Conservation (phyloP, 2,329 filamentous ascomycete species). For the Seiridium unicorne region DNA sequence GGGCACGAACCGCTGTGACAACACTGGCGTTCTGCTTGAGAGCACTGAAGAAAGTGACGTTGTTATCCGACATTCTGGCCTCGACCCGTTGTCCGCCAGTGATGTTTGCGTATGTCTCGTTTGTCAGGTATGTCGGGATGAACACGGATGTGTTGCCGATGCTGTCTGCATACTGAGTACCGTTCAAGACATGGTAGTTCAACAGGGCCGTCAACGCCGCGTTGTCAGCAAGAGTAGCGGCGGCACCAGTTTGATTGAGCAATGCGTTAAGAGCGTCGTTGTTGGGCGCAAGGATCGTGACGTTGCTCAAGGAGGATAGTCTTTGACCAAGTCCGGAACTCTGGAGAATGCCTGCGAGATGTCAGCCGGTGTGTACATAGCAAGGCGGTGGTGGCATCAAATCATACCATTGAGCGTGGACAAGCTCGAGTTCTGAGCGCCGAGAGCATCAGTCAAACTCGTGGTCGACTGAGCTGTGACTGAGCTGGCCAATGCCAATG, state of each 20-base stretch:
- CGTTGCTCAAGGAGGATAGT: slow-evolving; percentile 32
- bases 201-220: slow-evolving; percentile 40
- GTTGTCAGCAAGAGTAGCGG: slow-evolving; percentile 17
- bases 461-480: slow-evolving; percentile 5
- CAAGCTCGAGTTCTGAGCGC: slow-evolving; percentile 9
- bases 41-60: slow-evolving; percentile 51
- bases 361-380: not conserved
- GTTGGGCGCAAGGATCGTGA: slow-evolving; percentile 58
- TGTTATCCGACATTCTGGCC: slow-evolving; percentile 34
- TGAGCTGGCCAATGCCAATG: slow-evolving; percentile 8
- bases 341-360: slow-evolving; percentile 16
- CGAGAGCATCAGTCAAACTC: slow-evolving; percentile 9
- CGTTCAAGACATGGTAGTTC: slow-evolving; percentile 58
- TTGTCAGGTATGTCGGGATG: slow-evolving; percentile 43
- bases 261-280: slow-evolving; percentile 45
- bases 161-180: slow-evolving; percentile 36
- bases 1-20: slow-evolving; percentile 40
- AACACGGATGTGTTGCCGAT: slow-evolving; percentile 29
- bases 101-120: slow-evolving; percentile 53
- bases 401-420: slow-evolving; percentile 10
- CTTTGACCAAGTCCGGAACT: slow-evolving; percentile 12
- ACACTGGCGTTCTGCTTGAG: slow-evolving; percentile 48
- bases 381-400: not conserved
- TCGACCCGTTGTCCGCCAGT: slow-evolving; percentile 59
- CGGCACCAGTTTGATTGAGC: slow-evolving; percentile 30